Conservation (phyloP, 1,284 basidiomycete species). For the Ustilago vetiveriae region DNA sequence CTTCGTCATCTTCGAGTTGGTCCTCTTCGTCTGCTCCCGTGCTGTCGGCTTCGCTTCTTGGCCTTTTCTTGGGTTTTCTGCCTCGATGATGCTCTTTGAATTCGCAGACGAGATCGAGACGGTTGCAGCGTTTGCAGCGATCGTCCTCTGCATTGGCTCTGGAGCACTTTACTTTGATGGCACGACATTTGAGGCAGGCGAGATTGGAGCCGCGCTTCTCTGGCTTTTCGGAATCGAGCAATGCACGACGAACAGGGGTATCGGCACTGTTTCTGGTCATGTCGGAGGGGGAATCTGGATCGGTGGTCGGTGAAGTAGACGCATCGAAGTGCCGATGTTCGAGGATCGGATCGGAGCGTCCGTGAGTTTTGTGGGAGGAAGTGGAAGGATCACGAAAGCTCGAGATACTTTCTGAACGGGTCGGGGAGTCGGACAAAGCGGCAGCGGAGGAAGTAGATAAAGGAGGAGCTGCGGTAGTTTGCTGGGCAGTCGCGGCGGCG, state of each 20-base stretch:
- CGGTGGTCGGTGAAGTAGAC: slow-evolving; percentile 12
- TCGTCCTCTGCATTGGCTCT: slow-evolving; percentile 34
- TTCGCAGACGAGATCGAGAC: slow-evolving; percentile 45
- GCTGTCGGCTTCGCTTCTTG: slow-evolving; percentile 32
- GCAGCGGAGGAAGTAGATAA: not conserved
- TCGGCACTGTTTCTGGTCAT: slow-evolving; percentile 31
- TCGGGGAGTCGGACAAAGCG: slow-evolving; percentile 3
- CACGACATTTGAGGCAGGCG: slow-evolving; percentile 47
- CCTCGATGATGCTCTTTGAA: slow-evolving; percentile 49
- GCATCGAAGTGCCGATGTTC: slow-evolving; percentile 1
- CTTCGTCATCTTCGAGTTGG: slow-evolving; percentile 39
- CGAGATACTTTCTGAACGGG: slow-evolving; percentile 7
- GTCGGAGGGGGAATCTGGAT: slow-evolving; percentile 12
- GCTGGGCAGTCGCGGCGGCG: slow-evolving; percentile 4
- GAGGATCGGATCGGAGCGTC: slow-evolving; percentile 5
- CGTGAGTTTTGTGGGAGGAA: slow-evolving; percentile 3
- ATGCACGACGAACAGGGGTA: slow-evolving; percentile 28
- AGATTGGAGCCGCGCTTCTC: slow-evolving; percentile 50
- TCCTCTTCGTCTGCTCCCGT: slow-evolving; percentile 34
- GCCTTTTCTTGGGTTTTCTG: slow-evolving; percentile 46
- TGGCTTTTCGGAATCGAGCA: slow-evolving; percentile 44
- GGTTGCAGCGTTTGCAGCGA: slow-evolving; percentile 47
- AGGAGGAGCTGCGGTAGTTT: slow-evolving; percentile 1
- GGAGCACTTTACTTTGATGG: slow-evolving; percentile 50
- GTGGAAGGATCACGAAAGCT: slow-evolving; percentile 5